These are phyloP conservation scores for Phaeotremella fagi DNA, from an alignment of 768 basidiomycete species.

Conservation along the genomic window DNA sequence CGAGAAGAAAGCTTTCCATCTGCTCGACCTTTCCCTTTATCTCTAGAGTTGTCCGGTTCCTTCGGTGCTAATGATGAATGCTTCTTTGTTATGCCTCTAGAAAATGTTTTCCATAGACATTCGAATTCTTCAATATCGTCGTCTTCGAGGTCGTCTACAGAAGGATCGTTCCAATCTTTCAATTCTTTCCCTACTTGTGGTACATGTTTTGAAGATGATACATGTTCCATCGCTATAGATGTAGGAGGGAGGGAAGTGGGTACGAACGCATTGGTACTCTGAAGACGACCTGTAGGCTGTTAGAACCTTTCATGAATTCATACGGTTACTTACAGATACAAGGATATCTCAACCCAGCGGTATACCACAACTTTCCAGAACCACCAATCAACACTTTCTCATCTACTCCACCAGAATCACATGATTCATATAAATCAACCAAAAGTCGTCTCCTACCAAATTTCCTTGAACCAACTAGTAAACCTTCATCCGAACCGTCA, in stretches of 20 bases:
- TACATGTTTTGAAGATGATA: neutral
- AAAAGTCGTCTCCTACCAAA: neutral
- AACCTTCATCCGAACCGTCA: conserved; percentile 2
- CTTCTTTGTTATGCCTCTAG: neutral
- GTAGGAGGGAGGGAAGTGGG: neutral
- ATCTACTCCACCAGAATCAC: neutral
- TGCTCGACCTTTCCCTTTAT: neutral
- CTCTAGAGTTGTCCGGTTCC: neutral
- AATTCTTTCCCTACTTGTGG: conserved; percentile 3
- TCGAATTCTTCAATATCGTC: conserved; percentile 3
- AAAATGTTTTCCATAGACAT: neutral
- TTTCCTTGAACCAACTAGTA: neutral
- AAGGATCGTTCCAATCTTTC: neutral
- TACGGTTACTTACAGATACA: conserved; percentile 3
- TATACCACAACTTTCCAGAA: conserved; percentile 4
- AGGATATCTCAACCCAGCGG: neutral
- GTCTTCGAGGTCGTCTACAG: neutral
- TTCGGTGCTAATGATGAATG: neutral
- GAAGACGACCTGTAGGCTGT: too few relatives aligned
- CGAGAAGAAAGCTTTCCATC: neutral
- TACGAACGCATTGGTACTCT: too few relatives aligned
- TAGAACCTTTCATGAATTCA: neutral
- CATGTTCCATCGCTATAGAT: neutral
- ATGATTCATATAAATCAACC: neutral
- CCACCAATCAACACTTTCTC: neutral